These are phyloP conservation scores for Elaeis oleifera DNA, from an alignment of 202 grass and related monocot genomes.

Conservation along the genomic window DNA sequence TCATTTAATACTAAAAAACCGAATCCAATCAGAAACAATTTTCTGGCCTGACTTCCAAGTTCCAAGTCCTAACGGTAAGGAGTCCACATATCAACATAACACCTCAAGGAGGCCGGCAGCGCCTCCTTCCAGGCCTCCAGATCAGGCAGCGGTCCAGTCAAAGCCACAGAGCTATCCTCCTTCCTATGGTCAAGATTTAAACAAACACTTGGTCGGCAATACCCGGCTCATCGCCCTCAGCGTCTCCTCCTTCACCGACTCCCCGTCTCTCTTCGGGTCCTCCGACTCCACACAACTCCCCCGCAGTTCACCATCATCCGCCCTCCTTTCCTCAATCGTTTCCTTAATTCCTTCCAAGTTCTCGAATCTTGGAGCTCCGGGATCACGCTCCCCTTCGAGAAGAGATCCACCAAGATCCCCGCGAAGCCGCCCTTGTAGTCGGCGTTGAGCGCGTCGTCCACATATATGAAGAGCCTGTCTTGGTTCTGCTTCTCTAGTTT, in stretches of 20 bases:
- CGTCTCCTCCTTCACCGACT: constrained; percentile 52
- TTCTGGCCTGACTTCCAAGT: too few species aligned
- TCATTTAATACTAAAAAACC: too few species aligned
- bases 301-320: constrained; percentile 77
- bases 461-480: constrained; percentile 29
- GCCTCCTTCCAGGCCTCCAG: constrained; percentile 39
- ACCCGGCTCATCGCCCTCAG: constrained; percentile 37
- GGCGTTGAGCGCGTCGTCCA: constrained; percentile 50
- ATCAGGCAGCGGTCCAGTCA: constrained; percentile 37
- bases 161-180: constrained; percentile 58
- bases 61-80: neutral
- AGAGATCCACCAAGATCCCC: constrained; percentile 65
- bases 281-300: constrained; percentile 62
- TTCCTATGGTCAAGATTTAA: constrained; percentile 27
- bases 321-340: constrained; percentile 31
- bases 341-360: constrained; percentile 38
- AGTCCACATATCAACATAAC: constrained; percentile 49
- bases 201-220: constrained; percentile 41
- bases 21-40: too few species aligned
- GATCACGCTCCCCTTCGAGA: constrained; percentile 59
- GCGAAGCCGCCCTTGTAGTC: constrained; percentile 39
- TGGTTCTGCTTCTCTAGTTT: constrained; percentile 49
- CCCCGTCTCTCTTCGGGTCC: constrained; percentile 45
- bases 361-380: constrained; percentile 52
- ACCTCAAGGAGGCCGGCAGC: constrained; percentile 38